These are phyloP conservation scores for Leccinum disarticulatum DNA, from an alignment of 768 basidiomycete genomes.

Conservation along the genomic window DNA sequence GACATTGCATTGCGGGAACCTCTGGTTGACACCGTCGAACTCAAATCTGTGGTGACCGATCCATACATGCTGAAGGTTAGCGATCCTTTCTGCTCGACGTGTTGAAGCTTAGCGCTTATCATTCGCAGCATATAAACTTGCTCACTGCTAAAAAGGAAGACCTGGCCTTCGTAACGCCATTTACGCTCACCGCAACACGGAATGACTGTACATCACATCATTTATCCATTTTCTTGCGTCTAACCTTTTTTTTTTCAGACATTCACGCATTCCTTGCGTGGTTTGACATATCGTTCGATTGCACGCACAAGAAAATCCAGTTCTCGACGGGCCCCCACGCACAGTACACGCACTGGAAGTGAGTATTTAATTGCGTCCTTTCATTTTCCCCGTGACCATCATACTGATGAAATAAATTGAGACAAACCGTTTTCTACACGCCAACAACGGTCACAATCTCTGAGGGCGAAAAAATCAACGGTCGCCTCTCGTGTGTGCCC, in stretches of 20 bases:
- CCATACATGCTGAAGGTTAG: slow-evolving; percentile 85
- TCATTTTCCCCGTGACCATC: background rate
- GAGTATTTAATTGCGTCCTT: slow-evolving; percentile 37
- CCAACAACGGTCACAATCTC: slow-evolving; percentile 69
- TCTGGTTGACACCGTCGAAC: slow-evolving; percentile 96
- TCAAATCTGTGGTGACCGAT: slow-evolving; percentile 92
- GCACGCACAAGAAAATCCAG: slow-evolving; percentile 91
- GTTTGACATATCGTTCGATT: slow-evolving; percentile 97
- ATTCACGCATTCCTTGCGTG: slow-evolving; percentile 98
- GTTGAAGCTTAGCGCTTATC: slow-evolving; percentile 12
- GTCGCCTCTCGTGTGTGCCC: slow-evolving; percentile 75
- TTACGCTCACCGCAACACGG: slow-evolving; percentile 77
- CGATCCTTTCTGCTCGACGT: background rate
- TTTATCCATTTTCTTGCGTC: background rate
- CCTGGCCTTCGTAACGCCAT: slow-evolving; percentile 79
- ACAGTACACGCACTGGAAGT: slow-evolving; percentile 97
- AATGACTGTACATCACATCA: slow-evolving; percentile 76
- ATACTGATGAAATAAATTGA: slow-evolving; percentile 27
- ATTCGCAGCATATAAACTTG: slow-evolving; percentile 79
- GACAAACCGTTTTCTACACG: slow-evolving; percentile 98
- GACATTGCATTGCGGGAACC: slow-evolving; percentile 96
- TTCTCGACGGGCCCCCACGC: slow-evolving; percentile 99
- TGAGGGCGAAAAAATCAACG: slow-evolving; percentile 71
- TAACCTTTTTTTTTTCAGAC: slow-evolving; percentile 48
- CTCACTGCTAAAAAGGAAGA: slow-evolving; percentile 94